Base-by-base conservation (phyloP, 2,329 filamentous ascomycete genomes). In the Elsinoe ampelina region DNA sequence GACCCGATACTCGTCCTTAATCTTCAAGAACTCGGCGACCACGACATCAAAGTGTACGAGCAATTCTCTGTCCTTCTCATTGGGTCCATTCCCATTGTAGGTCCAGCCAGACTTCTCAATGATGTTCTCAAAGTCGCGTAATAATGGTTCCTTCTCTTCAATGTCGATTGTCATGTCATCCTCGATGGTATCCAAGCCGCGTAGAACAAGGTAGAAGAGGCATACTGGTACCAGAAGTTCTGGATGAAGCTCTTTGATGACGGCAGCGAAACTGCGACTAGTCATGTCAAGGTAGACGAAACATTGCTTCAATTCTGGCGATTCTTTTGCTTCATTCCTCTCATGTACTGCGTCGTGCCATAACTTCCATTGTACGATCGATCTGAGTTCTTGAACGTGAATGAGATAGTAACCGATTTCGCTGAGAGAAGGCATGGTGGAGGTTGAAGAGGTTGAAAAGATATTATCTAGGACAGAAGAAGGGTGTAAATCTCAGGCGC, bases 151-250 rank as follows among this genome's bases (percentile, higher is more conserved):
- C 75, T 98, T 98, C 67, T 80, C 84, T 62, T 81, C 79, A 38
- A 92, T 75, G 2, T 86, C 77, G 59, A 98, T 85, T 4, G 90
- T 95, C 84, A 96, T 97, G 72, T 98, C 93, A 77, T 98, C 93
- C 74, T 98, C 93, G 59, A 98, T 88, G n/a, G 93, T 98, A 72
- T 98, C 93, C 52, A 98, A 81, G 47, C 89, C 93, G 60, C 93
- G 88, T 56, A 98, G 80, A 55, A 89, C 82, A 26, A 98, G 82
- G 75, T 98, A 98, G 79, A 98, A 98, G 8, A 97, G 77, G 57
- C 85, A 84, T 45, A 97, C 80, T 20, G 93, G 90, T 39, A 96
- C 82, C 35, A 97, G 82, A 32, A 98, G 83, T 73, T 98, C 92
- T 1, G 90, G 90, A 69, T 96, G 91, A 42, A 98, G 81, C 74